Conservation (phyloP, 1,139 yeast species). For the Nakaseomyces uthaithaninus region DNA sequence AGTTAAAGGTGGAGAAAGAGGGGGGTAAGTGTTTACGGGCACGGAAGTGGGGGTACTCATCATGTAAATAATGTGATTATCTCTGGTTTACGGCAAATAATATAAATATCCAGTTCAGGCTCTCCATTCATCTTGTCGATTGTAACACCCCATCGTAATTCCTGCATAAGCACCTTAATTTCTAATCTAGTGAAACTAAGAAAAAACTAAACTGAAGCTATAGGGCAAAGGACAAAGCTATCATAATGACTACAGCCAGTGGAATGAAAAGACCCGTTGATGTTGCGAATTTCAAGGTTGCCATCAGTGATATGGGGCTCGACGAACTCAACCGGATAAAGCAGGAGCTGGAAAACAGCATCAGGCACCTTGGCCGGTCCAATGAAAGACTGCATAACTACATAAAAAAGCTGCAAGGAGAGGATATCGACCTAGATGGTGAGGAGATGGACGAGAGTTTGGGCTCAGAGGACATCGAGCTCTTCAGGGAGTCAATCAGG, state of each 20-base stretch:
- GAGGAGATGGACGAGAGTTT: conserved; percentile 23
- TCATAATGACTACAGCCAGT: conserved; percentile 16
- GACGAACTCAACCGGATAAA: conserved; percentile 28
- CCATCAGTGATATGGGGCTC: conserved; percentile 32
- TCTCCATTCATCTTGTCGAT: too few relatives aligned
- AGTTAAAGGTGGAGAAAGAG: too few relatives aligned
- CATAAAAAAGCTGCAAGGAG: conserved; percentile 27
- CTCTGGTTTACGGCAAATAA: too few relatives aligned
- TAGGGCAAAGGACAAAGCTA: conserved; percentile 4
- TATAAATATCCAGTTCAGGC: too few relatives aligned
- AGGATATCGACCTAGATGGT: conserved; percentile 17
- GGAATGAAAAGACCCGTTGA: conserved; percentile 33
- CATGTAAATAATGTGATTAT: too few relatives aligned
- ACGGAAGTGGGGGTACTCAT: too few relatives aligned
- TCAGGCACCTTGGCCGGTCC: conserved; percentile 32
- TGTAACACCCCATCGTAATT: too few relatives aligned
- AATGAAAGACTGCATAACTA: conserved; percentile 31
- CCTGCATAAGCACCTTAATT: too few relatives aligned
- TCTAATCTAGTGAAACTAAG: too few relatives aligned
- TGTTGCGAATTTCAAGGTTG: conserved; percentile 33
- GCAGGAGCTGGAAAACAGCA: conserved; percentile 30
- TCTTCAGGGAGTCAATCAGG: conserved; percentile 32
- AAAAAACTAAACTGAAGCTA: conserved; percentile 7
- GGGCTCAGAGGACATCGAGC: conserved; percentile 26
- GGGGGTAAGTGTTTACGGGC: too few relatives aligned